Evolutionary conservation across 805 yeast genomes (phyloP), one percentile per base, ranked within the genome.

Genomic region (Starmerella ratchasimensis): DNA sequence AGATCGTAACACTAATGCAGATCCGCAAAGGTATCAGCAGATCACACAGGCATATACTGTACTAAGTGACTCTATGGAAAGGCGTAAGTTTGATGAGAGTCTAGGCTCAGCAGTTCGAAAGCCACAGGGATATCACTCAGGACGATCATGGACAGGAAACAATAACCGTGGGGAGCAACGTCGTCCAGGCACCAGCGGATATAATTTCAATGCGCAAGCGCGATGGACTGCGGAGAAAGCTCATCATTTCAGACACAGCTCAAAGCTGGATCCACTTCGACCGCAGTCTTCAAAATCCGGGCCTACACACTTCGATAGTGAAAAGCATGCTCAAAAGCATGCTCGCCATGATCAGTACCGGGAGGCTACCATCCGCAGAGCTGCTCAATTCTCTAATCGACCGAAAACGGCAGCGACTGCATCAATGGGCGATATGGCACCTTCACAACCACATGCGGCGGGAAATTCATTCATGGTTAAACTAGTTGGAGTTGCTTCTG

Each of bases 11-110:
- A 31, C 38, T 18, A 36, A 40, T 28, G 50, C 44, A 13, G 48
- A 42, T 17, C 50, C 44, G 7, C 45, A 36, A 27, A 48, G 51
- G 45, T 80, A 78, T 58, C 74, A 74, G 57, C 71, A 68, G 37
- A 64, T 78, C 28, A 71, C 76, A 2, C 64, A 67, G 33, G 86
- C 88, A 0, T 80, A 80, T 54, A 78, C 77, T 44, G 61, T 72
- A 5, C 59, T 80, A 24, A 60, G 65, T 26, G 72, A 76, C 51
- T 53, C 56, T 1, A 54, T 55, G 3, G 60, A 63, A 37, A 59
- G 79, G 29, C 42, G 50, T 5, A 51, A 68, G 8, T 77, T 76
- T 51, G 81, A 77, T 45, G 33, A 29, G 21, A 36, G 49, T 28
- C 46, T 46, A 15, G 54, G 52, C 19, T 34, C 38, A 14, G 50